Conservation (phyloP, 345 rosid genomes). For the Psidium friedrichsthalianum region DNA sequence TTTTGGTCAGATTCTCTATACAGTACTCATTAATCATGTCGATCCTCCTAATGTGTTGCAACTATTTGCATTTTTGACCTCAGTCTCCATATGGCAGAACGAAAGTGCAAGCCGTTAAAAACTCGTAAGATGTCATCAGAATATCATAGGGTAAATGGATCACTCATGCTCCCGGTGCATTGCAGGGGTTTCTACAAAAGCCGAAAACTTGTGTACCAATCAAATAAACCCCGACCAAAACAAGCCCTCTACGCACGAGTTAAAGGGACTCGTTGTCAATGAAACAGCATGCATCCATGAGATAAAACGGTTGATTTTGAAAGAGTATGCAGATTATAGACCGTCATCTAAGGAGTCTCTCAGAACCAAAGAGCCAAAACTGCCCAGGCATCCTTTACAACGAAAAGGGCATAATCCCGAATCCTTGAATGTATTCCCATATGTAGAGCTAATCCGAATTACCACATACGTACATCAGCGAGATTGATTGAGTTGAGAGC, state of each 20-base stretch:
- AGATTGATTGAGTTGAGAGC: not conserved
- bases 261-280: not conserved
- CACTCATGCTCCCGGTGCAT: not conserved
- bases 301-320: not conserved
- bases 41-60: no score
- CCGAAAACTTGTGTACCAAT: not conserved
- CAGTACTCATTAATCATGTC: no score
- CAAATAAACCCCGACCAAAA: not conserved
- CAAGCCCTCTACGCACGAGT: not conserved
- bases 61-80: no score
- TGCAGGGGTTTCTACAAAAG: no score
- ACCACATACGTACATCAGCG: not conserved
- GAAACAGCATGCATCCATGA: not conserved
- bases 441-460: not conserved
- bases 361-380: not conserved
- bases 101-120: not conserved
- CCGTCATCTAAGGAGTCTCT: not conserved
- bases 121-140: not conserved
- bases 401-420: not conserved
- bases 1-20: not conserved
- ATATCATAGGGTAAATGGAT: not conserved
- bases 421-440: not conserved
- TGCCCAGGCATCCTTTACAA: not conserved
- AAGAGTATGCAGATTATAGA: not conserved
- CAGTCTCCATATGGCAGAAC: not conserved